Base-by-base conservation (phyloP, 331 rosid species). In the Saraca asoca region DNA sequence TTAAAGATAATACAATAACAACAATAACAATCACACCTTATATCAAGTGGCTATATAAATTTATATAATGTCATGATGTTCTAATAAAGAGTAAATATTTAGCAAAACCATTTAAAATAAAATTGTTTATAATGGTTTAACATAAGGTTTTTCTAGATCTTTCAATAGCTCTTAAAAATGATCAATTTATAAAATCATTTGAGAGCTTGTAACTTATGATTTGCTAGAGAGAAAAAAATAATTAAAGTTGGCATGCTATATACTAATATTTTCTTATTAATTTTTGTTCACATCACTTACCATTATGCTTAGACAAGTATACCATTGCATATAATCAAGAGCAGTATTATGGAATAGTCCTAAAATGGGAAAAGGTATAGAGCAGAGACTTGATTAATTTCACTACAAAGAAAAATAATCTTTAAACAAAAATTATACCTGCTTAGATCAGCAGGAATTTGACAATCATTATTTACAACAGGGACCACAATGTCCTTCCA, bases 401-500 rank as follows among this genome's bases (percentile, higher is more conserved):
- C 53, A 34, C 1, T 20, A 39, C 19, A 8, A 54, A 57, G 33
- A n/a, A 17, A 66, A 54, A 42, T 20, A 62, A 65, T 60, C 20
- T 58, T 77, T 44, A 10, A 70, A 43, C 64, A 66, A 61, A 66
- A 69, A 43, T 52, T 18, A 43, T 69, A 88, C 98, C 96, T 90
- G 96, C 73, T 95, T 68, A 94, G 85, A 86, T 90, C 75, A 9
- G 96, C 78, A 18, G 98, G 90, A 16, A 51, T 71, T 66, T 13
- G 78, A 78, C 65, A 15, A 78, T 88, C 86, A 60, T 90, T 83
- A 7, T 86, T 71, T 8, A 9, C 70, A 3, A 34, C 88, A 43
- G 98, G 91, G 33, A 87, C 97, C 38, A 94, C 43, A 0, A 96
- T 90, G 61, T 94, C 98, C 78, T 94, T 90, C 98, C 96, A 90